Conservation (phyloP, 768 basidiomycete genomes). For the Nidularia pulvinata region DNA sequence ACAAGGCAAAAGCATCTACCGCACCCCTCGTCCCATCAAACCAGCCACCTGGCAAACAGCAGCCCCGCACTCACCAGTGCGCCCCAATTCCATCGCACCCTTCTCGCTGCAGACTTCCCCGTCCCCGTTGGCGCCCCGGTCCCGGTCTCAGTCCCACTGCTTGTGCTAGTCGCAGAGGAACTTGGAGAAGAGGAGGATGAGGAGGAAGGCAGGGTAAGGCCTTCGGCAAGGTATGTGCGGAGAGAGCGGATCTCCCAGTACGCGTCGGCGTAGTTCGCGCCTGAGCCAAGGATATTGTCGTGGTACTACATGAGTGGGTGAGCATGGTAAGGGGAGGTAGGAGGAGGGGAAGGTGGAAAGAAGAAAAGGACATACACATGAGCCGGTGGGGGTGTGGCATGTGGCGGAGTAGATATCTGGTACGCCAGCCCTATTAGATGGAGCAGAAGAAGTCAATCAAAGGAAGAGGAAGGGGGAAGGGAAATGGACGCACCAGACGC, state of each 20-base stretch:
- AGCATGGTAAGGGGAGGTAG: neutral
- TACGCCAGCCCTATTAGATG: constrained; percentile 37
- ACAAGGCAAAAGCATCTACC: too few species aligned
- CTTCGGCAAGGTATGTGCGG: constrained; percentile 25
- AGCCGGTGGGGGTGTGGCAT: constrained; percentile 32
- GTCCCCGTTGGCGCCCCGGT: too few species aligned
- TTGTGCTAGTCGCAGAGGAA: neutral
- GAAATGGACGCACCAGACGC: constrained; percentile 29
- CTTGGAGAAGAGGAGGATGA: neutral
- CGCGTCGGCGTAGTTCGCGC: constrained; percentile 37
- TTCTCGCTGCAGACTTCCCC: too few species aligned
- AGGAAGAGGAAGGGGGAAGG: neutral
- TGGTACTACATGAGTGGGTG: constrained; percentile 30
- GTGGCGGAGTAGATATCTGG: constrained; percentile 24
- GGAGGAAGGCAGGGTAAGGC: neutral
- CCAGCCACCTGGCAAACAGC: too few species aligned
- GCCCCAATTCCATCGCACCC: too few species aligned
- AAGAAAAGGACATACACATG: constrained; percentile 21
- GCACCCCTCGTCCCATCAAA: too few species aligned
- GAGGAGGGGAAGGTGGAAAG: neutral
- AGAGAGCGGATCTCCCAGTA: constrained; percentile 72
- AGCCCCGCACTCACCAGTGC: too few species aligned
- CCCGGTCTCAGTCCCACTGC: too few species aligned
- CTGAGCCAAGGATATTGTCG: constrained; percentile 48
- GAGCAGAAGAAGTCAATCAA: neutral